Base-by-base conservation (phyloP, 2,329 filamentous ascomycete genomes). In the Colletotrichum magnum region DNA sequence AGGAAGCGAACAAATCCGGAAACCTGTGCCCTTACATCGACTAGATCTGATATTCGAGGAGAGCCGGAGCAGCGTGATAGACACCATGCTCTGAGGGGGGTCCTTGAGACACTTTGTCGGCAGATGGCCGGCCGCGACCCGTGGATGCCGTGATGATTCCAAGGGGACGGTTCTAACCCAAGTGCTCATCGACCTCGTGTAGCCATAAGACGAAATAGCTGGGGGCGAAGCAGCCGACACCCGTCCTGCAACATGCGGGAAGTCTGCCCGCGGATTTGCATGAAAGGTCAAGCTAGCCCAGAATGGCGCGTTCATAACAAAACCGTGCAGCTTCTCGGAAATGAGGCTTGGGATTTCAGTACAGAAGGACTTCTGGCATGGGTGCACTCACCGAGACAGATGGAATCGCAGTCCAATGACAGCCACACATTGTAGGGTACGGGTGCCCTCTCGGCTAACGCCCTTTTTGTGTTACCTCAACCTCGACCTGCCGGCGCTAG, bases 1-100 rank as follows among this genome's bases (percentile, higher is more conserved):
- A 71, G 70, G 77, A 83, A 83, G 82, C 81, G 81, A 82, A 79
- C 74, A 73, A 74, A 79, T 77, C 58, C 74, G 76, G 76, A 76
- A 77, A 73, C 24, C 39, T 67, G 64, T 62, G 41, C 32, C 68
- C 72, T 64, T 68, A 72, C 56, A 57, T 60, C 60, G 63, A 63
- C 68, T 73, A 75, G 69, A 71, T 59, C 73, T 54, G 72, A 74
- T 59, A 66, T 72, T 74, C 70, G 72, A 73, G 73, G 64, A 74
- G 61, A 68, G 62, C 58, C 69, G 71, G 70, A 72, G 72, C 66
- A 73, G 75, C 72, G 56, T 73, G 60, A 58, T 70, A 58, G 59
- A 57, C 59, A 57, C 36, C 41, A 41, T 60, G 54, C 48, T 9
- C 15, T 26, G 32, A 60, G n/a, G 24, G 32, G 18, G 24, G 18